Evolutionary conservation across 1,284 basidiomycete species (phyloP).

Genomic region (Apiotrichum sp.): DNA sequence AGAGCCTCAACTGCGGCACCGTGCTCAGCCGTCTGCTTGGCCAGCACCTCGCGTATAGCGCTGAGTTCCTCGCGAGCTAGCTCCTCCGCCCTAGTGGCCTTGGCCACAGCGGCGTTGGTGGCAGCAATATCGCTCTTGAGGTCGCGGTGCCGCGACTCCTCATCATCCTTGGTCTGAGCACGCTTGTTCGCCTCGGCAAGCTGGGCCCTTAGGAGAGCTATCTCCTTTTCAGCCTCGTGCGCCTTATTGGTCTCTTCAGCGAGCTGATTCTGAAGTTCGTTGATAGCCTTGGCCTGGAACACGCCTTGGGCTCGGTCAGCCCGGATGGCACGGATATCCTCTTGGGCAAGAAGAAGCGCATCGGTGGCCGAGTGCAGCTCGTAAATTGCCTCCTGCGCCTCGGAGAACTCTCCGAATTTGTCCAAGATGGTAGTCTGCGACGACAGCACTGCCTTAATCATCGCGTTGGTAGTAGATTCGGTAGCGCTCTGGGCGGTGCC

Average conservation of each 20-base stretch:
- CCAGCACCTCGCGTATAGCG: conserved; percentile 5
- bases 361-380: conserved; percentile 12
- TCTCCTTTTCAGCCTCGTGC: conserved; percentile 3
- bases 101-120: neutral
- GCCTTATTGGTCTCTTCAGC: neutral
- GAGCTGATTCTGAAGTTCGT: conserved; percentile 2
- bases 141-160: neutral
- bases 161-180: too few relatives aligned
- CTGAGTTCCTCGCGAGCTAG: conserved; percentile 7
- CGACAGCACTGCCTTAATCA: conserved; percentile 7
- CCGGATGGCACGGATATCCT: conserved; percentile 4
- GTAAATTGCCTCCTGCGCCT: conserved; percentile 4
- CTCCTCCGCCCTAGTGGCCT: conserved; percentile 7
- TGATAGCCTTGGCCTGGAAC: neutral
- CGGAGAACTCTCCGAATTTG: conserved; percentile 7
- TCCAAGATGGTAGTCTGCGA: conserved; percentile 16
- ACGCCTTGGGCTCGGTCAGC: conserved; percentile 1
- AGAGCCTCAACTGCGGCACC: neutral
- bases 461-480: conserved; percentile 3
- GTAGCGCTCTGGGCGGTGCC: neutral
- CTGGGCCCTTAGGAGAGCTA: neutral
- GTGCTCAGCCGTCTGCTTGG: conserved; percentile 4
- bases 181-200: neutral
- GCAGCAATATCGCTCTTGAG: conserved; percentile 6
- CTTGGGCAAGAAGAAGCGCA: conserved; percentile 11